Conservation (phyloP, 495 filamentous ascomycete species). For the Penicillium bialowiezense region DNA sequence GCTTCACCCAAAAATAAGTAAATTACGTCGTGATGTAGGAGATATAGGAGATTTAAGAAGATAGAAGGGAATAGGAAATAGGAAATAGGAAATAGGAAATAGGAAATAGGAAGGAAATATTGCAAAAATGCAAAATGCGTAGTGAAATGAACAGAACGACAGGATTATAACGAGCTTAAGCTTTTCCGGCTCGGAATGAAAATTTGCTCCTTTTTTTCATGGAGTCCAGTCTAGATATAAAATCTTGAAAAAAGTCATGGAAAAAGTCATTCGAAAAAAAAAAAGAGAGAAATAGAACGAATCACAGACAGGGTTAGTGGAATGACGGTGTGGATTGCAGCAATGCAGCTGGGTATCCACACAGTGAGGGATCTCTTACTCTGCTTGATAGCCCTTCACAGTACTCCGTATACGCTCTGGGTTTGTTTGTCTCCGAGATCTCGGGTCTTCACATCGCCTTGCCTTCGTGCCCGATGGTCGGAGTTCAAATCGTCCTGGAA, state of each 20-base stretch:
- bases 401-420: too few relatives aligned
- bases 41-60: slow-evolving; percentile 2
- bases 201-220: too few relatives aligned
- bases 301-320: slow-evolving; percentile 7
- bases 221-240: not conserved
- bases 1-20: slow-evolving; percentile 11
- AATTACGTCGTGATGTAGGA: not conserved
- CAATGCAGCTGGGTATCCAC: slow-evolving; percentile 6
- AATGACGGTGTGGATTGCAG: slow-evolving; percentile 35
- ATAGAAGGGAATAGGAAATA: slow-evolving; percentile 2
- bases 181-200: too few relatives aligned
- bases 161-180: not conserved
- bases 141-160: too few relatives aligned
- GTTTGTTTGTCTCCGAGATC: not conserved
- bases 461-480: slow-evolving; percentile 5
- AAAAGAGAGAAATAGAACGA: slow-evolving; percentile 3
- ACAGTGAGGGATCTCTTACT: not conserved
- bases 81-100: not conserved
- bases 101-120: too few relatives aligned
- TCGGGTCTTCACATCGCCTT: not conserved
- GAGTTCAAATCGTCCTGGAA: slow-evolving; percentile 5
- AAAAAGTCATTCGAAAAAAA: not conserved
- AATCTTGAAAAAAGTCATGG: not conserved
- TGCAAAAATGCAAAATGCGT: too few relatives aligned
- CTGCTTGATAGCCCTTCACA: too few relatives aligned